Percentiles rank a stretch among this genome's conserved stretches.
Evolutionary conservation across 805 yeast genomes (phyloP).

Genomic region (Metschnikowia koreensis): DNA sequence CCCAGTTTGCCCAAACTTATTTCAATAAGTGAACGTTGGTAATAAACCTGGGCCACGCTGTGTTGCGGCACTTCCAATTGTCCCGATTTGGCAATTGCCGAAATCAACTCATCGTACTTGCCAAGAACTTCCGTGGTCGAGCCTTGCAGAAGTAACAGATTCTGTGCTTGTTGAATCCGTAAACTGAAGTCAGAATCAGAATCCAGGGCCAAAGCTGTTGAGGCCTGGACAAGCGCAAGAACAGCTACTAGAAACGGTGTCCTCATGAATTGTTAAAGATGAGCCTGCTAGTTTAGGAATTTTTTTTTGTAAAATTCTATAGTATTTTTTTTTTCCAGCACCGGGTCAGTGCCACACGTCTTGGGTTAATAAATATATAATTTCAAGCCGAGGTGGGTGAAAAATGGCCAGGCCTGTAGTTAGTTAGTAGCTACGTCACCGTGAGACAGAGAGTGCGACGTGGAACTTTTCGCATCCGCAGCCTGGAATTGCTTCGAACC

Average conservation of each 20-base stretch:
- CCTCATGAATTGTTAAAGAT: neutral
- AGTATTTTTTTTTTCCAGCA: no score
- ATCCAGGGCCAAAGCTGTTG: neutral
- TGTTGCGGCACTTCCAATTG: neutral
- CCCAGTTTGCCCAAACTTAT: conserved; percentile 53
- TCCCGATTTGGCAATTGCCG: conserved; percentile 8
- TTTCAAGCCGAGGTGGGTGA: neutral
- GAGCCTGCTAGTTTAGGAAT: no score
- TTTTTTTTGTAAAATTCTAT: no score
- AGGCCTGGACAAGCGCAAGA: neutral
- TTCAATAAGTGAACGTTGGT: conserved; percentile 62
- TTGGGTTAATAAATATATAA: no score
- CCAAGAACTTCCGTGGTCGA: conserved; percentile 15
- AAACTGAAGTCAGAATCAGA: neutral
- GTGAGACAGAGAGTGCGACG: neutral
- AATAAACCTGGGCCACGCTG: conserved; percentile 42
- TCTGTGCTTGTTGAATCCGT: conserved; percentile 17
- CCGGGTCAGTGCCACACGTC: no score
- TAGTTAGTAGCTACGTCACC: neutral
- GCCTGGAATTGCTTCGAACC: neutral
- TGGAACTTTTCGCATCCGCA: conserved; percentile 1
- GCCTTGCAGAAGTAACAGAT: conserved; percentile 15
- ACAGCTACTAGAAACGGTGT: neutral
- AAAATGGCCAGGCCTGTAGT: neutral
- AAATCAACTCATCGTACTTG: conserved; percentile 15